Evolutionary conservation across 2,329 filamentous ascomycete species (phyloP), one percentile per base, ranked within the genome.

Genomic region (Colletotrichum sp.): DNA sequence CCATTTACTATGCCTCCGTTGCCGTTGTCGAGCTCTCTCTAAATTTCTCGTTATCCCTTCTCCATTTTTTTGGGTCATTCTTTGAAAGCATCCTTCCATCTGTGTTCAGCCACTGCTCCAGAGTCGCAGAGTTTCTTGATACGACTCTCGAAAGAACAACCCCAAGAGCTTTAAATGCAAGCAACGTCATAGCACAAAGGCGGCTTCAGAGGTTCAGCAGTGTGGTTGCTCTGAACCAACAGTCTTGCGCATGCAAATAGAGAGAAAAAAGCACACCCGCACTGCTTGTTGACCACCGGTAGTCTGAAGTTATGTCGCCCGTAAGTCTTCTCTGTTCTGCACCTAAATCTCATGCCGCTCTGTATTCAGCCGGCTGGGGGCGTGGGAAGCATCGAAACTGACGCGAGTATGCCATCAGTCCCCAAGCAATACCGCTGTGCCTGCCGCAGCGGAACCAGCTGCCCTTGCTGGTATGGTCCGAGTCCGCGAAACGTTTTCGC

Each of bases 401-500:
- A 76, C 55, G 30, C 21, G 6, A 18, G 9, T 64, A 5, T 28
- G 9, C 28, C 26, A 59, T 5, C 28, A 76, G 73, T 69, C 73
- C 34, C 70, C 63, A 30, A 64, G 69, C 26, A 64, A 64, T 28
- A 66, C 70, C 32, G 73, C 73, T 18, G 64, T 73, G 32, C 34
- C 73, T 65, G 44, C 69, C 52, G 52, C 64, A 26, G 64, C 63
- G 15, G 73, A 65, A 21, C 36, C 70, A 24, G 63, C 32, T 62
- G 52, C 39, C 26, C 10, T 65, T 26, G 34, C 39, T 44, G 67
- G 67, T 26, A 65, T 66, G 18, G 57, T 52, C 39, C 85, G 87
- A 34, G 78, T 90, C 69, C 86, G 84, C 63, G 86, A 89, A 68
- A 86, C 88, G 76, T 72, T 98, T 78, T 94, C 96, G 12, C 94